Conservation (phyloP, 805 yeast species). For the Yarrowia porcina region DNA sequence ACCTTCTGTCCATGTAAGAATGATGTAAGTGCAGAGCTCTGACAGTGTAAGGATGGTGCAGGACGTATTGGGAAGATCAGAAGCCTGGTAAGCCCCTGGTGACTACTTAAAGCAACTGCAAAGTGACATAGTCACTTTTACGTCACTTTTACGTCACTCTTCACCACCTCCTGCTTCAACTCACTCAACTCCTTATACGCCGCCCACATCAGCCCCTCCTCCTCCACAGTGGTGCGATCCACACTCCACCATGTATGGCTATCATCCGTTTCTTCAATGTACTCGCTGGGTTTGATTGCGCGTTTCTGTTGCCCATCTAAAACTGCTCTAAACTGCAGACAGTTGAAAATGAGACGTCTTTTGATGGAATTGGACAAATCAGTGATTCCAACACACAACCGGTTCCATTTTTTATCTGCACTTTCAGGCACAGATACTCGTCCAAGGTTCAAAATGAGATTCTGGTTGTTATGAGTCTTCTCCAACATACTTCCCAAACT, state of each 20-base stretch:
- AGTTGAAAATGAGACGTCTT: conserved; percentile 13
- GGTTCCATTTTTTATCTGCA: conserved; percentile 7
- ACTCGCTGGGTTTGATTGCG: conserved; percentile 8
- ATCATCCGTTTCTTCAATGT: conserved; percentile 3
- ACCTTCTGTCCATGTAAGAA: too few relatives aligned
- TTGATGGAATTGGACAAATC: conserved; percentile 17
- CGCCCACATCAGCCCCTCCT: conserved; percentile 23
- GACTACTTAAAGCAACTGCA: too few relatives aligned
- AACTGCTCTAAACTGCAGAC: conserved; percentile 13
- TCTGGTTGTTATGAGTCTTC: conserved; percentile 1
- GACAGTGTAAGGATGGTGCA: too few relatives aligned
- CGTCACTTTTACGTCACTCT: too few relatives aligned
- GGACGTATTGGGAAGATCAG: too few relatives aligned
- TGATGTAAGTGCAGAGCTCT: too few relatives aligned
- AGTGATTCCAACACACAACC: conserved; percentile 16
- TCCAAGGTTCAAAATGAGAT: conserved; percentile 12
- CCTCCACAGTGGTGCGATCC: conserved; percentile 1
- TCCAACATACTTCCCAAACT: not conserved
- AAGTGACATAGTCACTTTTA: too few relatives aligned
- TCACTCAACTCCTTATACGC: conserved; percentile 1
- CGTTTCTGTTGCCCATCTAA: conserved; percentile 3
- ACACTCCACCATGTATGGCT: conserved; percentile 22
- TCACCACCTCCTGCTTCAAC: not conserved
- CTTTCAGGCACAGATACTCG: conserved; percentile 14
- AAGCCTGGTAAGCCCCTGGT: too few relatives aligned